A percentile compares a stretch with the other conserved stretches of the same genome.
phyloP scores from a whole-genome alignment of 257 asterid species.

The Solanum piurae region DNA sequence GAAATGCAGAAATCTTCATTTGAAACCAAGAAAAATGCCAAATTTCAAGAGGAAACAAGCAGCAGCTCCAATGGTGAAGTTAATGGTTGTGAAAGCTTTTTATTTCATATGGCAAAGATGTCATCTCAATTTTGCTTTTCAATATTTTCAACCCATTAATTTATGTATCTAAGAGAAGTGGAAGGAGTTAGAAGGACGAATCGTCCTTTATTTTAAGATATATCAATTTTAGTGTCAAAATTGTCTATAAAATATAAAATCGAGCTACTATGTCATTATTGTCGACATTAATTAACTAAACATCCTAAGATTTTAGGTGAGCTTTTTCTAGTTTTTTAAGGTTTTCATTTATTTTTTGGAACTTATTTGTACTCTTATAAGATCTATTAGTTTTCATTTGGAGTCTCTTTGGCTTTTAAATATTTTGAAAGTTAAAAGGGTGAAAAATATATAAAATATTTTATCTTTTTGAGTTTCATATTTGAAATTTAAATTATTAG shows the following conservation, averaged over 20 bases:
- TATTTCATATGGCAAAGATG: neutral
- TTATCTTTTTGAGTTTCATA: neutral
- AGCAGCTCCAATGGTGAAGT: neutral
- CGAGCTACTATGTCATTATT: neutral
- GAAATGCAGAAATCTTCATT: neutral
- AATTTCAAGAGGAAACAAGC: neutral
- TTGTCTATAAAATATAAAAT: neutral
- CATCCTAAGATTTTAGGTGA: neutral
- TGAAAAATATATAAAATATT: neutral
- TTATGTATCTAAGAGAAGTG: neutral
- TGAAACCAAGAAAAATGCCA: neutral
- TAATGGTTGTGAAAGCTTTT: neutral
- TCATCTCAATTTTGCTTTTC: neutral
- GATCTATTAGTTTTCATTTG: neutral
- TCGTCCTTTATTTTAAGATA: neutral
- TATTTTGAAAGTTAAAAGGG: neutral
- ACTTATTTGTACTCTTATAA: neutral
- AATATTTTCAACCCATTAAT: neutral
- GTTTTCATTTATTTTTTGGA: neutral
- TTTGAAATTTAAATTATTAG: too few relatives aligned
- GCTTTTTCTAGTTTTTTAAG: neutral
- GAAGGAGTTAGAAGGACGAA: neutral
- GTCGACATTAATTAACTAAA: neutral
- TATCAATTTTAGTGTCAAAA: neutral
- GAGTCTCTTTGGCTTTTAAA: neutral